A percentile compares a stretch with the other conserved stretches of the same genome.
These are phyloP conservation scores for Phytophthora aleatoria DNA, from an alignment of 352 stramenopile genomes.

Conservation along the genomic window DNA sequence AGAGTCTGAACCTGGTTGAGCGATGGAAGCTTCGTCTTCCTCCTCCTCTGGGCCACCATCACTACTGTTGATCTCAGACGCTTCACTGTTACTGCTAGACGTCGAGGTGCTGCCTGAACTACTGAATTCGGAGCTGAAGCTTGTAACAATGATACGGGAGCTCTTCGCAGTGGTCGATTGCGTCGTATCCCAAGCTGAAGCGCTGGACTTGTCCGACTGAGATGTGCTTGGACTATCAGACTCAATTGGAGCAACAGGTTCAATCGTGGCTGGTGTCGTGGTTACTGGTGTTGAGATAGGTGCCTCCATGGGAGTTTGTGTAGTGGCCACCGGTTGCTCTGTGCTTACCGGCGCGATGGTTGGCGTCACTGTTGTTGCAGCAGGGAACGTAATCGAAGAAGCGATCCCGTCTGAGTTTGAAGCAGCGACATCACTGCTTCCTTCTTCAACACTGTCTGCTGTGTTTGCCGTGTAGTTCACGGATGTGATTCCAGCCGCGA, in stretches of 20 bases:
- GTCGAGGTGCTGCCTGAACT: not conserved
- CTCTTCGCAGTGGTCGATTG: conserved; percentile 3
- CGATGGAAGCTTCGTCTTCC: conserved; percentile 22
- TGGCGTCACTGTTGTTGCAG: conserved; percentile 1
- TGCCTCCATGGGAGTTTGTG: conserved; percentile 1
- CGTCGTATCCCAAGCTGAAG: conserved; percentile 2
- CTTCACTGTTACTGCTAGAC: conserved; percentile 1
- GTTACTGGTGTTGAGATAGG: conserved; percentile 4
- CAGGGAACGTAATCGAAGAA: conserved; percentile 9
- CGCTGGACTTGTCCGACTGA: conserved; percentile 9
- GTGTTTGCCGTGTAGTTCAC: conserved; percentile 1
- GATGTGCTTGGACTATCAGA: conserved; percentile 1
- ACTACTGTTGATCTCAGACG: not conserved
- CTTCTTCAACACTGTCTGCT: not conserved
- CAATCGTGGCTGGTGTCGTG: not conserved
- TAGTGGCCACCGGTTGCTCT: not conserved
- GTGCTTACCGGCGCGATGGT: not conserved
- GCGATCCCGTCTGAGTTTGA: conserved; percentile 4
- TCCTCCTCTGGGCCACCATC: not conserved
- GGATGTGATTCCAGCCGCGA: not conserved
- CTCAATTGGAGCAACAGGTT: not conserved
- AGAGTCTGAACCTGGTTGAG: conserved; percentile 46
- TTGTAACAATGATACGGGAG: not conserved
- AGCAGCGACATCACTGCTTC: conserved; percentile 2
- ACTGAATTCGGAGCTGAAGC: conserved; percentile 1